A percentile compares a stretch with the other conserved stretches of the same genome.
These are phyloP conservation scores for Ceratobasidium sp. DNA, from an alignment of 1,284 basidiomycete genomes.

Conservation along the genomic window DNA sequence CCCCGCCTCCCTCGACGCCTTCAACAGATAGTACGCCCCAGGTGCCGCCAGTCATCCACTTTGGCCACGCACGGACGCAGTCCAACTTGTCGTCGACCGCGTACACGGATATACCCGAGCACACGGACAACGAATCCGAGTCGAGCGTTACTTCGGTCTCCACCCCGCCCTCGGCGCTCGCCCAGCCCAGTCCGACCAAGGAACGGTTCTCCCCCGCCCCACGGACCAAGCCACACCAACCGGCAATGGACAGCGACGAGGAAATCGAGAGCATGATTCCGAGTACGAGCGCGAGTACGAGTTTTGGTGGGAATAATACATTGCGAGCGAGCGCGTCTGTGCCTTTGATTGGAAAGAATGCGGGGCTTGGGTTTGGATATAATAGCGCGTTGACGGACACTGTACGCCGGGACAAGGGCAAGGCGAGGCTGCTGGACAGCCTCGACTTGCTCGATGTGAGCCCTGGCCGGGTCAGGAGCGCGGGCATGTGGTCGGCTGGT, in stretches of 20 bases:
- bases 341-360: background rate
- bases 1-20: slow-evolving; percentile 3
- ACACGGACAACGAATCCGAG: slow-evolving; percentile 44
- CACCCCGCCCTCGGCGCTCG: slow-evolving; percentile 40
- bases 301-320: slow-evolving; percentile 7
- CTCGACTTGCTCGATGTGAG: slow-evolving; percentile 23
- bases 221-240: background rate
- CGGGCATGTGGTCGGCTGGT: slow-evolving; percentile 29
- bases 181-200: slow-evolving; percentile 29
- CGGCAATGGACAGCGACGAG: slow-evolving; percentile 35
- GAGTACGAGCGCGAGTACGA: slow-evolving; percentile 11
- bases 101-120: slow-evolving; percentile 40
- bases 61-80: slow-evolving; percentile 38
- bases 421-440: slow-evolving; percentile 31
- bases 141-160: slow-evolving; percentile 41
- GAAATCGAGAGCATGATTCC: slow-evolving; percentile 32
- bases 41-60: background rate
- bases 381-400: slow-evolving; percentile 1
- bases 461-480: slow-evolving; percentile 11
- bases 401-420: slow-evolving; percentile 34
- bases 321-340: slow-evolving; percentile 24
- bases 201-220: slow-evolving; percentile 17
- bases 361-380: slow-evolving; percentile 26
- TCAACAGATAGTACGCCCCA: background rate
- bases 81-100: slow-evolving; percentile 38